These are phyloP conservation scores for Rickenella mellea DNA, from an alignment of 768 basidiomycete species.

Conservation along the genomic window DNA sequence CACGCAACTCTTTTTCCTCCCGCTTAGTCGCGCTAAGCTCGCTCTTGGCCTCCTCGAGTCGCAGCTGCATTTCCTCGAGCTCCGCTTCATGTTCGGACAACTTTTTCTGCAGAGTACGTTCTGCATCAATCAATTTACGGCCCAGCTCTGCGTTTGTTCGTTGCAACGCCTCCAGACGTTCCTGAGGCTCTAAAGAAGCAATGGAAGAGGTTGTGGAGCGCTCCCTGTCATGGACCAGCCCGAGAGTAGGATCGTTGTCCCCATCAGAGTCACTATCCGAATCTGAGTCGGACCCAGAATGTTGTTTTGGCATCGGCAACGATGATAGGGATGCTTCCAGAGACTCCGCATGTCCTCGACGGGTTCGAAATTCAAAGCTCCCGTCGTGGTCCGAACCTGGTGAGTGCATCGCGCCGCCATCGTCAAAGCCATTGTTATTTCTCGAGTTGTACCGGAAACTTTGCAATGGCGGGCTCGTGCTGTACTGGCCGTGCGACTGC, in stretches of 20 bases:
- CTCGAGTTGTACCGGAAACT: constrained; percentile 31
- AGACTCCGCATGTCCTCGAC: no score
- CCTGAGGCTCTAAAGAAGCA: constrained; percentile 61
- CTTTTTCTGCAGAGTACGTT: constrained; percentile 54
- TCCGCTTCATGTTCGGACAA: constrained; percentile 75
- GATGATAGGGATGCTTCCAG: constrained; percentile 42
- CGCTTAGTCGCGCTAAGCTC: constrained; percentile 76
- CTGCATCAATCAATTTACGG: constrained; percentile 66
- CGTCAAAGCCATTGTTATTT: constrained; percentile 30
- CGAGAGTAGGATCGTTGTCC: constrained; percentile 39
- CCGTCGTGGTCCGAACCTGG: no score
- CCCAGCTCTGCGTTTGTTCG: constrained; percentile 67
- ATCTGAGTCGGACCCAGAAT: no score
- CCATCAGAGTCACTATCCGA: constrained; percentile 43
- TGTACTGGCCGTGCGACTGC: constrained; percentile 28
- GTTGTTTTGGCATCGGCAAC: constrained; percentile 59
- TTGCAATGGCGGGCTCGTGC: no score
- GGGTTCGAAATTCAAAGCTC: constrained; percentile 32
- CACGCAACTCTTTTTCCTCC: constrained; percentile 86
- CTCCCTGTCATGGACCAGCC: constrained; percentile 55
- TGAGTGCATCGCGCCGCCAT: no score
- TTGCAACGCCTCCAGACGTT: constrained; percentile 64
- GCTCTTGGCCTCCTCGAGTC: constrained; percentile 65
- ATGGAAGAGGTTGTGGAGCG: constrained; percentile 51
- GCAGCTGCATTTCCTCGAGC: constrained; percentile 67